A percentile compares a stretch with the other conserved stretches of the same genome.
These are phyloP conservation scores for Kwoniella sp. DNA, from an alignment of 768 basidiomycete genomes.

Conservation along the genomic window DNA sequence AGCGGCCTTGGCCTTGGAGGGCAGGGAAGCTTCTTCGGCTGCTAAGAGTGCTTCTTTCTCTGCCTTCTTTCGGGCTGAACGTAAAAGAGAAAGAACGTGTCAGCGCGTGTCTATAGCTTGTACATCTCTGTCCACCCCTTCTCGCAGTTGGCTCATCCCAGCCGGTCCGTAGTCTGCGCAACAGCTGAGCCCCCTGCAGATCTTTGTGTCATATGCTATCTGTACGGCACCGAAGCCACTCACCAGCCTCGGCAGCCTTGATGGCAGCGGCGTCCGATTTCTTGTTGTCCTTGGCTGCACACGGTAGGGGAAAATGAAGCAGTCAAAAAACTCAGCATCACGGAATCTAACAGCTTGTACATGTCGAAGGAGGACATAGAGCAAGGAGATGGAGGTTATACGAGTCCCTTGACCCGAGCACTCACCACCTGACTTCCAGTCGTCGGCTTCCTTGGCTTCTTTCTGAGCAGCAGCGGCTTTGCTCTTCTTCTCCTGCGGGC, in stretches of 20 bases:
- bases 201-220: too few species aligned
- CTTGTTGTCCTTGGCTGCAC: slow-evolving; percentile 40
- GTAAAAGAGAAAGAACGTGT: neutral
- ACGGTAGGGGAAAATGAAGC: too few species aligned
- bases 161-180: too few species aligned
- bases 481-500: slow-evolving; percentile 37
- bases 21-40: slow-evolving; percentile 74
- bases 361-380: too few species aligned
- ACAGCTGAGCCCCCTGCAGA: too few species aligned
- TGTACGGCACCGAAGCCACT: slow-evolving; percentile 3
- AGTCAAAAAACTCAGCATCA: too few species aligned
- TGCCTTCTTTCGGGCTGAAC: slow-evolving; percentile 73
- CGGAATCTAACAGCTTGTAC: too few species aligned
- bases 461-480: slow-evolving; percentile 45
- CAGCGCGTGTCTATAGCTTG: neutral
- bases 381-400: too few species aligned
- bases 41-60: slow-evolving; percentile 81
- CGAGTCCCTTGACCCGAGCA: too few species aligned
- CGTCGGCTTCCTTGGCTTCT: slow-evolving; percentile 51
- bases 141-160: too few species aligned
- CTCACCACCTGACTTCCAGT: slow-evolving; percentile 72
- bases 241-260: slow-evolving; percentile 53
- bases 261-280: slow-evolving; percentile 51
- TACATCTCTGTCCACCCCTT: neutral
- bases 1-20: slow-evolving; percentile 63